phyloP scores from a whole-genome alignment of 2,329 filamentous ascomycete genomes.

The Metarhizium brunneum region DNA sequence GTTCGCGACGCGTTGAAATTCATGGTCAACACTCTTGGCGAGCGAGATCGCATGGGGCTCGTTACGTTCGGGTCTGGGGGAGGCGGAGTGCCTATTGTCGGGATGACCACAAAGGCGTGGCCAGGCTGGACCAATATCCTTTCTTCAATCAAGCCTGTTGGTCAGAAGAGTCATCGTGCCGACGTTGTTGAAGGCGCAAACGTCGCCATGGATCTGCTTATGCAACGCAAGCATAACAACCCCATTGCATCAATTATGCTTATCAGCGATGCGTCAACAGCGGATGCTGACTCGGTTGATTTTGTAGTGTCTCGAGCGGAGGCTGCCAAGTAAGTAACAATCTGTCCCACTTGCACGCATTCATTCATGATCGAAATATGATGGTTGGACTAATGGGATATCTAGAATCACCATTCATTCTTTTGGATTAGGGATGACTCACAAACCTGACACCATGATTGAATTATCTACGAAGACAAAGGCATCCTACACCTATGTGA shows the following conservation, averaged over 20 bases:
- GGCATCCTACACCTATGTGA: slow-evolving; percentile 95
- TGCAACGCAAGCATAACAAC: slow-evolving; percentile 95
- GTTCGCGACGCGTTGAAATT: slow-evolving; percentile 88
- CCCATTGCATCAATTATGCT: slow-evolving; percentile 91
- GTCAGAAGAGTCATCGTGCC: slow-evolving; percentile 90
- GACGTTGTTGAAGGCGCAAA: slow-evolving; percentile 97
- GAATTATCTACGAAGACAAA: slow-evolving; percentile 92
- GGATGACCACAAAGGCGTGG: slow-evolving; percentile 96
- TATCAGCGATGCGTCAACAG: slow-evolving; percentile 94
- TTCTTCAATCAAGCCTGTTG: slow-evolving; percentile 80
- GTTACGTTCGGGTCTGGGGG: slow-evolving; percentile 95
- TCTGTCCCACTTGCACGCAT: background rate
- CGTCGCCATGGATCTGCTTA: slow-evolving; percentile 94
- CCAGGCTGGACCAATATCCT: slow-evolving; percentile 81
- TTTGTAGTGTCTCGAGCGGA: slow-evolving; percentile 96
- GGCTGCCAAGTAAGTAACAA: slow-evolving; percentile 72
- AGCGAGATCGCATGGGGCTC: slow-evolving; percentile 90
- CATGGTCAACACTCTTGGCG: slow-evolving; percentile 80
- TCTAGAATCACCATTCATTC: slow-evolving; percentile 87
- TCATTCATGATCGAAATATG: background rate
- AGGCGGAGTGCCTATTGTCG: slow-evolving; percentile 89
- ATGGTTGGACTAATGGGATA: background rate
- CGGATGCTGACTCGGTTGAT: slow-evolving; percentile 89
- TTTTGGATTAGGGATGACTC: slow-evolving; percentile 90
- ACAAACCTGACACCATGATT: slow-evolving; percentile 98